A percentile compares a stretch with the other conserved stretches of the same genome.
Conservation (phyloP, 2,329 filamentous ascomycete species). For the Aureobasidium musti region DNA sequence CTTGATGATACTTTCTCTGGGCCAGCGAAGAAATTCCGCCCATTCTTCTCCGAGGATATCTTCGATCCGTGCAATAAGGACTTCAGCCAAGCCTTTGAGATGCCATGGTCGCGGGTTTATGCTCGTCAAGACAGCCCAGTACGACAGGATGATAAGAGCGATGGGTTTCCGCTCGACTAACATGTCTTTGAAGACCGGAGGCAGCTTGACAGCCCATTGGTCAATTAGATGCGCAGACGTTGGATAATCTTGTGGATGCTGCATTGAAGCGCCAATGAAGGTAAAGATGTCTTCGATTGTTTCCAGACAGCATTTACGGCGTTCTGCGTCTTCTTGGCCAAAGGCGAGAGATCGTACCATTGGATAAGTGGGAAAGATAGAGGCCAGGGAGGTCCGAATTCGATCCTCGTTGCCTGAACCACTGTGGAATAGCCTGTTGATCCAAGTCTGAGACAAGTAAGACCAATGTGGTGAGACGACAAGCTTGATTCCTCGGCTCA, state of each 20-base stretch:
- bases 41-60: conserved; percentile 12
- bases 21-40: conserved; percentile 24
- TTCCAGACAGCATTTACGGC: conserved; percentile 4
- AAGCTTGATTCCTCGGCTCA: conserved; percentile 21
- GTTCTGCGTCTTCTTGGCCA: conserved; percentile 16
- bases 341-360: conserved; percentile 8
- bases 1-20: conserved; percentile 5
- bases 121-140: conserved; percentile 23
- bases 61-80: conserved; percentile 9
- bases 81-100: conserved; percentile 3
- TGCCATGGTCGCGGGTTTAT: conserved; percentile 15
- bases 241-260: background rate
- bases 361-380: background rate
- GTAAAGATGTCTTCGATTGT: conserved; percentile 24
- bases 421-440: background rate
- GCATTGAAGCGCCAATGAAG: background rate
- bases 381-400: background rate
- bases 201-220: background rate
- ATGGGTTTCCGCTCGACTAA: conserved; percentile 14
- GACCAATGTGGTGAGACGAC: conserved; percentile 17
- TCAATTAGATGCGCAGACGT: background rate
- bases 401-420: background rate
- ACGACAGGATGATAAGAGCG: conserved; percentile 23
- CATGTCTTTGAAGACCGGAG: conserved; percentile 8
- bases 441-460: conserved; percentile 14